Evolutionary conservation across 2,329 filamentous ascomycete genomes (phyloP).

Genomic region (Sphaerulina musiva): DNA sequence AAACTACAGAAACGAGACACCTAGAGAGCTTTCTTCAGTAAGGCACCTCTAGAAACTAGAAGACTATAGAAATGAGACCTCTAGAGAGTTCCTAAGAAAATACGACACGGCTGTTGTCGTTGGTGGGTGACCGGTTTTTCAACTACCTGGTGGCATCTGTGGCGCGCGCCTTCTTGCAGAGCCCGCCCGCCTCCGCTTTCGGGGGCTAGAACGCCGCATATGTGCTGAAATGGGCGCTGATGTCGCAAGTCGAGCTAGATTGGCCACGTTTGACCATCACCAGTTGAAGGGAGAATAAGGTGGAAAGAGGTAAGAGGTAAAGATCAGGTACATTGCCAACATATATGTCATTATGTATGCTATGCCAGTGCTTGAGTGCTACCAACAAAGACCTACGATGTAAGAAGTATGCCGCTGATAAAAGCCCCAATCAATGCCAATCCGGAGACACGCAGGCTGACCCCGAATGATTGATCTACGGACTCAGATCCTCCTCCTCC

Average conservation of each 20-base stretch:
- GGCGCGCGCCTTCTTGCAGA: slow-evolving; percentile 10
- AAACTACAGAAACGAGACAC: no score
- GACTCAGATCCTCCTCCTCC: no score
- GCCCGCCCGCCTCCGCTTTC: slow-evolving; percentile 10
- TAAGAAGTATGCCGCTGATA: slow-evolving; percentile 1
- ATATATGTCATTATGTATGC: no score
- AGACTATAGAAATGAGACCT: no score
- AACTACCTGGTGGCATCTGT: slow-evolving; percentile 15
- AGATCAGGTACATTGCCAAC: no score
- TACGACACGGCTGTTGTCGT: no score
- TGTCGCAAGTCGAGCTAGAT: slow-evolving; percentile 33
- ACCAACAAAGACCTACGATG: neutral
- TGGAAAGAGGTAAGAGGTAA: slow-evolving; percentile 10
- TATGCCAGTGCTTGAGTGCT: no score
- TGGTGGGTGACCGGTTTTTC: no score
- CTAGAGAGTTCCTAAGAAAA: no score
- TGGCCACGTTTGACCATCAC: slow-evolving; percentile 16
- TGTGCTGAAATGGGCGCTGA: slow-evolving; percentile 32
- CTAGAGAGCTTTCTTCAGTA: no score
- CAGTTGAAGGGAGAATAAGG: slow-evolving; percentile 19
- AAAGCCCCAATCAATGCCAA: neutral
- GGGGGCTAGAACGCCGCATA: slow-evolving; percentile 31
- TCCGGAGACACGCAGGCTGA: neutral
- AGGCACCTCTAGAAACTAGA: no score
- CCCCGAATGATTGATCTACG: neutral